A percentile compares a stretch with the other conserved stretches of the same genome.
Evolutionary conservation across 179 eudicot genomes (phyloP).

Genomic region (Sideroxylon spinosum): DNA sequence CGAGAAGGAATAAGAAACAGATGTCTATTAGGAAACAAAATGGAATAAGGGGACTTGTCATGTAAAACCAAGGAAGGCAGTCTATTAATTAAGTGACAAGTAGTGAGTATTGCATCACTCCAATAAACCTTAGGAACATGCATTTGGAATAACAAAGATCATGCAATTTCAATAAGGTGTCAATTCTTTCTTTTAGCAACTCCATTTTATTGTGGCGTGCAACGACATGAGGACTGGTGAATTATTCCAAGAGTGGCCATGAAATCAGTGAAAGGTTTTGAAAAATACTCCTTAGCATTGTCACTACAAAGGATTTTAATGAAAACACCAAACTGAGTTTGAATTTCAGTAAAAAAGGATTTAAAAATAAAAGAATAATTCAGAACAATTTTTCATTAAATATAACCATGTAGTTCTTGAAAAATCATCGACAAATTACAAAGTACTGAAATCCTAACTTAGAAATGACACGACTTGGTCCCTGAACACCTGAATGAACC

Average conservation of each 20-base stretch:
- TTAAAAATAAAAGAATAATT: neutral
- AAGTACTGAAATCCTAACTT: too few relatives aligned
- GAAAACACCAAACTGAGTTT: neutral
- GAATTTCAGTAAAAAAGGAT: neutral
- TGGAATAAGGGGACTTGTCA: neutral
- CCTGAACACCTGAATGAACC: conserved; percentile 10
- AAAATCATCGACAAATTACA: too few relatives aligned
- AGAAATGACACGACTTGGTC: neutral
- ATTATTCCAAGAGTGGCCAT: too few relatives aligned
- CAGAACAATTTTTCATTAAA: conserved; percentile 4
- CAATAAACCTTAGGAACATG: neutral
- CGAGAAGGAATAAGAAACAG: neutral
- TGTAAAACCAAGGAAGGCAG: neutral
- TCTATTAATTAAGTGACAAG: neutral
- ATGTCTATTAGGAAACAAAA: too few relatives aligned
- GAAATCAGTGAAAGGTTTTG: too few relatives aligned
- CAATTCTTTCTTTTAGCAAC: too few relatives aligned
- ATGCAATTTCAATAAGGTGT: neutral
- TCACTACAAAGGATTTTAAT: neutral
- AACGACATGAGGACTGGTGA: too few relatives aligned
- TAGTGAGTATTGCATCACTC: neutral
- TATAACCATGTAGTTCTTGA: too few relatives aligned
- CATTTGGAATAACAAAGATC: neutral
- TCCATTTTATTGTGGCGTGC: too few relatives aligned
- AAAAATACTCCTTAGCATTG: too few relatives aligned